Base-by-base conservation (phyloP, 139 green algal genomes). In the Coelastrella sp. region DNA sequence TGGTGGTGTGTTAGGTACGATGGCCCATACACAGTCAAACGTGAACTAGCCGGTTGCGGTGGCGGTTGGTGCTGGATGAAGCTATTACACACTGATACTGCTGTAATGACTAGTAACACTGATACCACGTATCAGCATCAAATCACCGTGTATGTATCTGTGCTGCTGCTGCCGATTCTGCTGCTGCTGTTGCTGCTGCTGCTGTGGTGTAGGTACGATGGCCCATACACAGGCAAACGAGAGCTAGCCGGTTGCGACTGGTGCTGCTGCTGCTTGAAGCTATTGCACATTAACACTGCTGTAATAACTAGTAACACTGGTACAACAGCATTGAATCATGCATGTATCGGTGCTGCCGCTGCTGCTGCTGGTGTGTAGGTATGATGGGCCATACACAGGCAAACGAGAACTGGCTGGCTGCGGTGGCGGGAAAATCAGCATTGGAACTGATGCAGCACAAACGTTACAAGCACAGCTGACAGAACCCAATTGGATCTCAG, bases 21-120 rank as follows among this genome's bases (percentile, higher is more conserved):
- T 20, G 90, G 83, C 4, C 92, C 94, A 0, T 93, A 92, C 85
- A 95, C 88, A 58, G 95, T 94, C 22, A 89, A 92, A 19, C 56
- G 87, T 47, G 92, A 95, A 87, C 88, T 96, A 61, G 76, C 81
- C 1, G 95, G 95, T 4, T 96, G 95, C 68, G 94, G 94, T 23
- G 94, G 94, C 65, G 94, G 93, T 78, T 89, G 92, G 82, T 47
- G 32, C 32, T 47, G 32, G 32, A 47, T 47, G 32, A 47, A 47
- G 32, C 32, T 47, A 47, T 47, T 47, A 47, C 32, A 47, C 32
- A 47, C 32, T 47, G 32, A 47, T 47, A 47, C 32, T 47, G 32
- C 32, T 47, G 32, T 47, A 47, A 16, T 20, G 6, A 58, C 19
- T 13, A 73, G 4, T 66, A 73, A 59, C 17, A 59, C n/a, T 4